These are phyloP conservation scores for Corynascus novoguineensis DNA, from an alignment of 495 filamentous ascomycete genomes.

Conservation along the genomic window DNA sequence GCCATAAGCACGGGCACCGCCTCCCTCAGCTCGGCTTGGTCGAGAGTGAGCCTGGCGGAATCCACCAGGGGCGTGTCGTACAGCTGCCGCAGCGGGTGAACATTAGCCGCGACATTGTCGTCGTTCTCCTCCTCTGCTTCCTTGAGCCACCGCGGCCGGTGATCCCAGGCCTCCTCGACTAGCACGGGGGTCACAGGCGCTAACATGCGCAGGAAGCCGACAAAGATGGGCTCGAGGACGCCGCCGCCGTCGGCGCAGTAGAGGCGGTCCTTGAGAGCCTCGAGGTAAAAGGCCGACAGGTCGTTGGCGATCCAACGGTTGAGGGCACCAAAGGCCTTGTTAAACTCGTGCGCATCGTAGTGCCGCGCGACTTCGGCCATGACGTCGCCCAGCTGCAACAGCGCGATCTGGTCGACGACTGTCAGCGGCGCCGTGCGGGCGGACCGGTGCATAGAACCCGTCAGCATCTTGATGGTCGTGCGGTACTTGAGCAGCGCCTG, in stretches of 20 bases:
- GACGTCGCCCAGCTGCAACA: constrained; percentile 63
- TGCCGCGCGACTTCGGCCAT: constrained; percentile 54
- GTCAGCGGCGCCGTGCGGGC: constrained; percentile 39
- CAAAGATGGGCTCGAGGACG: constrained; percentile 64
- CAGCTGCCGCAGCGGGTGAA: constrained; percentile 39
- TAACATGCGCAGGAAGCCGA: constrained; percentile 67
- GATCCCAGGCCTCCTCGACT: constrained; percentile 81
- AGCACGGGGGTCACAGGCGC: constrained; percentile 77
- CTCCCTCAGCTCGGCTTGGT: constrained; percentile 29
- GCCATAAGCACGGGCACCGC: constrained; percentile 56
- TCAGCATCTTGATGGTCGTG: constrained; percentile 78
- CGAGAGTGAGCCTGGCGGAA: constrained; percentile 24
- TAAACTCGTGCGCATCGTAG: constrained; percentile 72
- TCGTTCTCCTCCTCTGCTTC: constrained; percentile 37
- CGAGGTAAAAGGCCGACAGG: constrained; percentile 90
- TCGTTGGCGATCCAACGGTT: constrained; percentile 75
- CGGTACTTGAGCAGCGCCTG: constrained; percentile 76
- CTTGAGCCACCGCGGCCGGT: constrained; percentile 61
- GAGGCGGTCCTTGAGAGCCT: constrained; percentile 81
- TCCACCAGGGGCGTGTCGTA: constrained; percentile 39
- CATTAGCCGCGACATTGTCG: no score
- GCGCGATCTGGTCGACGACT: constrained; percentile 65
- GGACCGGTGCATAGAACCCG: constrained; percentile 70
- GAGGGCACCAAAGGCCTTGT: constrained; percentile 64
- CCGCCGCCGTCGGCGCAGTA: constrained; percentile 70